These are phyloP conservation scores for Aspergillus sp. DNA, from an alignment of 2,329 filamentous ascomycete species.

Conservation along the genomic window DNA sequence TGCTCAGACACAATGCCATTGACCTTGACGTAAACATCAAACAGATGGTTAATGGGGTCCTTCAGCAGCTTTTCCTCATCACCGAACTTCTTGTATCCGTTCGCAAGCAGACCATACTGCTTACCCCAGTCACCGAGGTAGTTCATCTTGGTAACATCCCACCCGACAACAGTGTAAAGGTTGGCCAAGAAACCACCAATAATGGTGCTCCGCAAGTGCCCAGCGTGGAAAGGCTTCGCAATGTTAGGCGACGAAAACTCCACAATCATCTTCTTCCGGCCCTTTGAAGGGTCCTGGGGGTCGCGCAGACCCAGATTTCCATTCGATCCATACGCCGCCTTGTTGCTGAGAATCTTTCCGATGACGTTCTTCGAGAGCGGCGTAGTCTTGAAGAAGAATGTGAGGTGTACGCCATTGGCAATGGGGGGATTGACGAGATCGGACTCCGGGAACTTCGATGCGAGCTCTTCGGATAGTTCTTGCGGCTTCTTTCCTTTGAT, in stretches of 20 bases:
- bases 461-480: conserved; percentile 57
- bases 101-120: conserved; percentile 64
- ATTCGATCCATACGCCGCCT: conserved; percentile 61
- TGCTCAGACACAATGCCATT: conserved; percentile 58
- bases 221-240: conserved; percentile 66
- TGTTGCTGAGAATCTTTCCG: conserved; percentile 59
- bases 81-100: conserved; percentile 63
- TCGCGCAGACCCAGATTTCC: conserved; percentile 59
- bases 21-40: conserved; percentile 67
- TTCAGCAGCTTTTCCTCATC: conserved; percentile 59
- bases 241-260: conserved; percentile 70
- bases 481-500: conserved; percentile 61
- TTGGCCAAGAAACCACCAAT: conserved; percentile 66
- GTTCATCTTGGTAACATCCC: conserved; percentile 65
- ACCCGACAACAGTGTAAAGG: conserved; percentile 60
- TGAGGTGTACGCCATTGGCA: conserved; percentile 53
- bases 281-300: conserved; percentile 55
- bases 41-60: conserved; percentile 65
- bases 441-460: conserved; percentile 57
- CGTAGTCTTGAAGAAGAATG: conserved; percentile 65
- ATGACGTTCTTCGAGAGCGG: conserved; percentile 59
- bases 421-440: conserved; percentile 58
- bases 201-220: conserved; percentile 66
- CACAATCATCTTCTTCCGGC: conserved; percentile 60
- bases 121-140: conserved; percentile 70